A percentile compares a stretch with the other conserved stretches of the same genome.
phyloP scores from a whole-genome alignment of 140 eudicot genomes.

The Anethum foeniculum region DNA sequence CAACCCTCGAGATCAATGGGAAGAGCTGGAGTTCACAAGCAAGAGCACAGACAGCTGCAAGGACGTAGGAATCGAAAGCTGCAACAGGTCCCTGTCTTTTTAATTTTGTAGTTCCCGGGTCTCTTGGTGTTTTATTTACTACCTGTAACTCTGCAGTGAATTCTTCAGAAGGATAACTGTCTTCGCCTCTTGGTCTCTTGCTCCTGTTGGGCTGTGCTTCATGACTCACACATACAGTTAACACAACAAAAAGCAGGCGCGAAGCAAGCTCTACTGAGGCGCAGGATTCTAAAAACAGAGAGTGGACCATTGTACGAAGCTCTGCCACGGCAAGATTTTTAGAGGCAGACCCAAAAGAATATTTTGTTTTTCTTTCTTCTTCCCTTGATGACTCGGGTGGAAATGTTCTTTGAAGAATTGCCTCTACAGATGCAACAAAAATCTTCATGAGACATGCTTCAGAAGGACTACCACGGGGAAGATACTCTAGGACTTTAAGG shows the following conservation, averaged over 20 bases:
- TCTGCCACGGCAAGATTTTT: conserved; percentile 96
- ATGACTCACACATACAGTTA: conserved; percentile 89
- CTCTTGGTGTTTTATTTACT: conserved; percentile 27
- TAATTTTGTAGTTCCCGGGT: conserved; percentile 24
- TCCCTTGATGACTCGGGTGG: conserved; percentile 64
- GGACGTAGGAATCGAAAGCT: conserved; percentile 87
- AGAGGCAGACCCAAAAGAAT: conserved; percentile 59
- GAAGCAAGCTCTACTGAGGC: conserved; percentile 86
- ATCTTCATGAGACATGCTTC: conserved; percentile 97
- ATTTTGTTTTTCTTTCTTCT: conserved; percentile 44
- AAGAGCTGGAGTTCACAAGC: conserved; percentile 89
- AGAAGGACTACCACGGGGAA: conserved; percentile 96
- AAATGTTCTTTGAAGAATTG: conserved; percentile 84
- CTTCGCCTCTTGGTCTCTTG: conserved; percentile 60
- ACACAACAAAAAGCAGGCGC: conserved; percentile 81
- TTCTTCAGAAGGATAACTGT: conserved; percentile 21
- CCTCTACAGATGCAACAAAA: conserved; percentile 93
- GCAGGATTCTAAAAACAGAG: conserved; percentile 70
- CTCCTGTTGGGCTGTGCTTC: conserved; percentile 69
- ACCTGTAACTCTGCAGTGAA: conserved; percentile 19
- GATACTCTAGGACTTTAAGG: conserved; percentile 92
- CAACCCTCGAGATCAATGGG: conserved; percentile 63
- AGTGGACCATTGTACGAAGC: conserved; percentile 98
- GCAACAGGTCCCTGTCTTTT: conserved; percentile 87
- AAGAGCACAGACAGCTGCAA: conserved; percentile 93